Conservation (phyloP, 2,329 filamentous ascomycete genomes). For the Pochonia chlamydosporia region DNA sequence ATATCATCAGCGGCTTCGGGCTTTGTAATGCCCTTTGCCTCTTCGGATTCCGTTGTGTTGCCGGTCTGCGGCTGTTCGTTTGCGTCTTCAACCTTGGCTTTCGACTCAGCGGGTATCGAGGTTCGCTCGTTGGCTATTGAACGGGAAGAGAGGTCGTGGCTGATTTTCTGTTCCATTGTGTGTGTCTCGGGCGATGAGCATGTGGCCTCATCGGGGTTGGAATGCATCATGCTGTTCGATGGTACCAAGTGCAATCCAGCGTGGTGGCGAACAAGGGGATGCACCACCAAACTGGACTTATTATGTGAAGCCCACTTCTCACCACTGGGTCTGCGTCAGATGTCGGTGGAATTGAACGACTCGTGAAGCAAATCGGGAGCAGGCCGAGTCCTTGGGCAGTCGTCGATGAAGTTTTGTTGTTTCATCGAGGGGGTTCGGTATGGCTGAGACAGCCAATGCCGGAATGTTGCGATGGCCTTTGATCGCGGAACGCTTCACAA, state of each 20-base stretch:
- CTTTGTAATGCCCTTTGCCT: neutral
- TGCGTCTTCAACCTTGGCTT: neutral
- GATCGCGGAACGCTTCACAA: neutral
- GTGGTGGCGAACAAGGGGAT: slow-evolving; percentile 1
- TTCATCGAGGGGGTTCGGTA: slow-evolving; percentile 18
- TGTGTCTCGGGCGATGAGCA: slow-evolving; percentile 13
- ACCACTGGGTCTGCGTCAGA: slow-evolving; percentile 7
- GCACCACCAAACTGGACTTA: neutral
- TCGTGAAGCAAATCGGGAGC: slow-evolving; percentile 6
- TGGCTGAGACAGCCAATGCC: slow-evolving; percentile 13
- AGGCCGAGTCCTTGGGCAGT: slow-evolving; percentile 10
- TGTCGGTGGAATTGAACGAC: slow-evolving; percentile 4
- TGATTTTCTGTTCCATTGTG: slow-evolving; percentile 21
- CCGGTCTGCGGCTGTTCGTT: neutral
- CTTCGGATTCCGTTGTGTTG: neutral
- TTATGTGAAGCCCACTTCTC: slow-evolving; percentile 10
- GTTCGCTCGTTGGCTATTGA: slow-evolving; percentile 11
- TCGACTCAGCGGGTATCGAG: slow-evolving; percentile 1
- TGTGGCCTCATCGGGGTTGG: slow-evolving; percentile 17
- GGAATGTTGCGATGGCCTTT: neutral
- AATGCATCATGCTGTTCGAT: slow-evolving; percentile 20
- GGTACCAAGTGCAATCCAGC: slow-evolving; percentile 16
- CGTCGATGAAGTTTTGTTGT: slow-evolving; percentile 13
- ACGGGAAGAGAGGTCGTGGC: slow-evolving; percentile 22
- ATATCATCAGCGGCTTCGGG: slow-evolving; percentile 4